Percentiles rank a stretch among this genome's conserved stretches.
Conservation (phyloP, 2,329 filamentous ascomycete genomes). For the Elsinoe australis region DNA sequence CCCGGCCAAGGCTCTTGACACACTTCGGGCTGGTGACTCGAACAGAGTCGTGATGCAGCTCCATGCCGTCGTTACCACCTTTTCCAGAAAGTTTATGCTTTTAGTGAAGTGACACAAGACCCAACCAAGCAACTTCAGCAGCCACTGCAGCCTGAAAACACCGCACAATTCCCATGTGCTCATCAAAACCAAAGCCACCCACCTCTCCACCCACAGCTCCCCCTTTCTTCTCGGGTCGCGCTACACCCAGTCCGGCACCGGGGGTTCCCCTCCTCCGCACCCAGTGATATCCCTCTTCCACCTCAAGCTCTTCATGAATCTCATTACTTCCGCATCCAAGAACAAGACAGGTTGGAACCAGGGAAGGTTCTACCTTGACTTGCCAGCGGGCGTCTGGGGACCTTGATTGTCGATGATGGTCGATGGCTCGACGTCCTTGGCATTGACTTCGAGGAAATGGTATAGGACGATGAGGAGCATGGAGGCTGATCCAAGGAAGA, state of each 20-base stretch:
- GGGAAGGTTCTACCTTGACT: conserved; percentile 28
- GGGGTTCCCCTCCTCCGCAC: too few species aligned
- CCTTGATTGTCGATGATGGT: conserved; percentile 20
- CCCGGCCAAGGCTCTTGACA: too few species aligned
- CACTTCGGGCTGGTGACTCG: too few species aligned
- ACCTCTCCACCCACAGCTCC: background rate
- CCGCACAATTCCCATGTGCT: background rate
- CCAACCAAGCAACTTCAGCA: background rate
- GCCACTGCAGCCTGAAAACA: background rate
- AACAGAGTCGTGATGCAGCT: too few species aligned
- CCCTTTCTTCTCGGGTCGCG: too few species aligned
- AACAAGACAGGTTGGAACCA: conserved; percentile 26
- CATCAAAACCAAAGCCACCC: background rate
- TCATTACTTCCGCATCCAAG: too few species aligned
- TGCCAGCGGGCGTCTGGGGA: background rate
- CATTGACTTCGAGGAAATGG: conserved; percentile 93
- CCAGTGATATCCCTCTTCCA: too few species aligned
- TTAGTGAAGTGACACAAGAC: background rate
- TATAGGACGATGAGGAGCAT: conserved; percentile 93
- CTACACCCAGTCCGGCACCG: background rate
- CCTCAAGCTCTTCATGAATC: too few species aligned
- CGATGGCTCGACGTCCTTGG: conserved; percentile 45
- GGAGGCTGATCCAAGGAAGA: conserved; percentile 81
- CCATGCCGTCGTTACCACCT: too few species aligned
- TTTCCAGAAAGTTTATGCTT: too few species aligned